Evolutionary conservation across 2,329 filamentous ascomycete species (phyloP).

Genomic region (Xylaria sp.): DNA sequence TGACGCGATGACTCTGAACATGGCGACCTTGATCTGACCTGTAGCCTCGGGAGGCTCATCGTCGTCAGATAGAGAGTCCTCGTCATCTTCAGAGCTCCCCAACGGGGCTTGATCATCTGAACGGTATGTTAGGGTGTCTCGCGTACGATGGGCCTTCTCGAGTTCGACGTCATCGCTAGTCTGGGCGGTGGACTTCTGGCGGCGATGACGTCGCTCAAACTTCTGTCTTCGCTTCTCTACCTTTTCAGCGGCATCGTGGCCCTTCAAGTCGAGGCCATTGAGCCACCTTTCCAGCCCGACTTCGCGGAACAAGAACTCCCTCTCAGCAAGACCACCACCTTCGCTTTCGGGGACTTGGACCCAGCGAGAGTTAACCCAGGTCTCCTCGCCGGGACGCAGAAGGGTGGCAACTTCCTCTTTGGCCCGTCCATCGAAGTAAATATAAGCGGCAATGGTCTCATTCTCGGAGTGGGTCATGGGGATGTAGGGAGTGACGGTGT

Average conservation of each 20-base stretch:
- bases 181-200: slow-evolving; percentile 63
- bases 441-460: slow-evolving; percentile 97
- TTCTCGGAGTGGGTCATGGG: slow-evolving; percentile 92
- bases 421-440: slow-evolving; percentile 94
- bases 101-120: slow-evolving; percentile 79
- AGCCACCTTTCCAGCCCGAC: slow-evolving; percentile 96
- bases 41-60: slow-evolving; percentile 93
- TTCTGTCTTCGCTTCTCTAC: slow-evolving; percentile 89
- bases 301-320: slow-evolving; percentile 96
- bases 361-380: slow-evolving; percentile 99
- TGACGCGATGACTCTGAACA: slow-evolving; percentile 94
- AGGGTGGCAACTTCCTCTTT: slow-evolving; percentile 98
- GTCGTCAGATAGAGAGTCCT: slow-evolving; percentile 75
- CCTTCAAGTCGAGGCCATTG: slow-evolving; percentile 94
- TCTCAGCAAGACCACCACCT: slow-evolving; percentile 92
- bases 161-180: slow-evolving; percentile 51
- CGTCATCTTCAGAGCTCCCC: slow-evolving; percentile 74
- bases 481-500: slow-evolving; percentile 83
- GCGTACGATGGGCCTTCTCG: slow-evolving; percentile 56
- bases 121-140: slow-evolving; percentile 80
- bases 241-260: slow-evolving; percentile 88
- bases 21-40: slow-evolving; percentile 96
- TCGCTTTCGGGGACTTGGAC: slow-evolving; percentile 92
- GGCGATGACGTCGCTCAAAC: slow-evolving; percentile 73
- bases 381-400: slow-evolving; percentile 91